phyloP scores from a whole-genome alignment of 2,329 filamentous ascomycete genomes.

The Calonectria crousiana region DNA sequence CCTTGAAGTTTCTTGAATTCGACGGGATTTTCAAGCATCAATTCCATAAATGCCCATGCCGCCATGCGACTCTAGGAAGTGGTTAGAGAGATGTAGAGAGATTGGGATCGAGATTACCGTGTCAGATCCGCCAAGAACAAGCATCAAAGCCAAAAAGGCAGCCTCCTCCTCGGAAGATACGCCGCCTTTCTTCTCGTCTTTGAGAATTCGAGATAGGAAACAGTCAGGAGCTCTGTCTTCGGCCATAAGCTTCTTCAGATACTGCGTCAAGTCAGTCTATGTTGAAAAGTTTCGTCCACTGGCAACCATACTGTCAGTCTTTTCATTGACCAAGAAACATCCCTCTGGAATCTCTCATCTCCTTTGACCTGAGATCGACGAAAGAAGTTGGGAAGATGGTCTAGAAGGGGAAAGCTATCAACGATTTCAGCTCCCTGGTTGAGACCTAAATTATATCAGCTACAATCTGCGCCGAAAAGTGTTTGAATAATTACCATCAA shows the following conservation, averaged over 20 bases:
- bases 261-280: no score
- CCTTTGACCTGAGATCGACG: neutral
- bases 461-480: no score
- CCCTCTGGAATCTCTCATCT: slow-evolving; percentile 8
- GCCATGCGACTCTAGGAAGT: slow-evolving; percentile 9
- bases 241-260: neutral
- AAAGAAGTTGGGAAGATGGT: slow-evolving; percentile 6
- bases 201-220: neutral
- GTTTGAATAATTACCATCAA: neutral
- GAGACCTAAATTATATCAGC: no score
- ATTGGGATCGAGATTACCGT: neutral
- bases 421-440: slow-evolving; percentile 14
- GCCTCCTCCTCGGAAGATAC: slow-evolving; percentile 1
- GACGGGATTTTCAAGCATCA: slow-evolving; percentile 5
- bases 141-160: slow-evolving; percentile 4
- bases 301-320: neutral
- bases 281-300: no score
- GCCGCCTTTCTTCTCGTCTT: neutral
- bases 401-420: slow-evolving; percentile 14
- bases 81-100: neutral
- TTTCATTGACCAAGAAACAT: slow-evolving; percentile 14
- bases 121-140: slow-evolving; percentile 11
- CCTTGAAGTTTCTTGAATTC: slow-evolving; percentile 2
- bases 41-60: slow-evolving; percentile 16
- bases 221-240: neutral